Evolutionary conservation across 257 asterid genomes (phyloP), one percentile per base, ranked within the genome.

Genomic region (Voacanga thouarsii): DNA sequence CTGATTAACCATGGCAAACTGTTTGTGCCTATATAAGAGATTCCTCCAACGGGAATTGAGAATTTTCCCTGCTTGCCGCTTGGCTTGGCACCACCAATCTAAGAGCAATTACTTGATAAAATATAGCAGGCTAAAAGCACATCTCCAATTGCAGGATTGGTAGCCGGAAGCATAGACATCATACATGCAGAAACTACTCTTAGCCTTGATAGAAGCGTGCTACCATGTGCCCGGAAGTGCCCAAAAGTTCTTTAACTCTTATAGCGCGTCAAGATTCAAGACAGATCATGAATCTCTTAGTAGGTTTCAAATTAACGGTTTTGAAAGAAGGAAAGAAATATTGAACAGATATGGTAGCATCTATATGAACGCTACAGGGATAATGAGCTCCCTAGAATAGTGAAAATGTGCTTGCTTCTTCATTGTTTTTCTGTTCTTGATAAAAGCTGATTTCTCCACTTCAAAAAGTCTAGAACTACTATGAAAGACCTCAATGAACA

Each of bases 381-480:
- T 9, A 19, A 37, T 67, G 72, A 67, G 72, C 12, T 67, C 72
- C 72, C 49, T 39, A 18, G 9, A 39, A 33, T 10, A 41, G 73
- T 68, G 7, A 68, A 68, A 9, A 68, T 9, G 8, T 21, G 41
- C 33, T 67, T 68, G 10, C 26, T 19, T 19, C 53, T 8, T 33
- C 49, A 10, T 68, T 68, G 50, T 57, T 21, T 30, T 78, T 63
- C 74, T 39, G 8, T 79, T 72, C 78, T 60, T 37, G 21, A 61
- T 67, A 61, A 72, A 26, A 59, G 47, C 77, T 47, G 51, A 45
- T 80, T 61, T 30, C 10, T 19, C 78, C 28, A 16, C 21, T 73
- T 56, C n/a, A n/a, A 72, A 65, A 65, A 43, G 53, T 78, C 69
- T 12, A 39, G 9, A 47, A 12, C 26, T 53, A 53, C 28, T 53